phyloP scores from a whole-genome alignment of 2,329 filamentous ascomycete genomes.

The Calonectria pseudoreteaudii region DNA sequence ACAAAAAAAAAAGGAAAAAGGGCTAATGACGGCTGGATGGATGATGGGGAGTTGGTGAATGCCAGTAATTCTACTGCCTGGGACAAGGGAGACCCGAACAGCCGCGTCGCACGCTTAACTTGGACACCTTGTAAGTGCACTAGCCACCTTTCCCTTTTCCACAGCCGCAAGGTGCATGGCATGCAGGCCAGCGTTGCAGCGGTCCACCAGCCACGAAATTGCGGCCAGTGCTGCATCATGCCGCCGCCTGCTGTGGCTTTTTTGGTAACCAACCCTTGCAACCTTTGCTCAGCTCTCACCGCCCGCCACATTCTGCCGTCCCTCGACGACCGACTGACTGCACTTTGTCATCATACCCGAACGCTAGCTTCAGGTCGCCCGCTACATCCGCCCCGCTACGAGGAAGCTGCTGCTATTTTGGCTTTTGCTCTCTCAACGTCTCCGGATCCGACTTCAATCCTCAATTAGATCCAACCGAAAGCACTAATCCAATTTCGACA shows the following conservation, averaged over 20 bases:
- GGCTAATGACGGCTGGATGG: not conserved
- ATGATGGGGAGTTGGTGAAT: constrained; percentile 15
- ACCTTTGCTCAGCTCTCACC: not conserved
- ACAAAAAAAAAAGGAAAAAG: not conserved
- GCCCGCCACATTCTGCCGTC: constrained; percentile 15
- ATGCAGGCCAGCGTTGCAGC: not conserved
- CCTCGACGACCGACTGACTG: not conserved
- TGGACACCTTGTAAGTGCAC: constrained; percentile 11
- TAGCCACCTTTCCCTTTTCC: constrained; percentile 7
- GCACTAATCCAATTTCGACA: not conserved
- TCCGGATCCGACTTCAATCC: not conserved
- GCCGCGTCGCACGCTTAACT: not conserved
- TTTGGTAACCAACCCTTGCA: not conserved
- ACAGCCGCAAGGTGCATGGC: not conserved
- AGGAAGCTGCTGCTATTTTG: not conserved
- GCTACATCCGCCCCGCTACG: constrained; percentile 13
- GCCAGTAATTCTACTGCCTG: not conserved
- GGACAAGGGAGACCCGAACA: not conserved
- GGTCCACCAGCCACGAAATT: constrained; percentile 9
- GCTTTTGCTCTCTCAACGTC: not conserved
- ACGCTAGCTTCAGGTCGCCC: not conserved
- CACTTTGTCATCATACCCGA: constrained; percentile 14
- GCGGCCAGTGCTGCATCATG: not conserved
- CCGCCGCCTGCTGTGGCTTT: not conserved
- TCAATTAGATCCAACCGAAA: not conserved